Base-by-base conservation (phyloP, 805 yeast species). In the Kodamaea fukazawae region DNA sequence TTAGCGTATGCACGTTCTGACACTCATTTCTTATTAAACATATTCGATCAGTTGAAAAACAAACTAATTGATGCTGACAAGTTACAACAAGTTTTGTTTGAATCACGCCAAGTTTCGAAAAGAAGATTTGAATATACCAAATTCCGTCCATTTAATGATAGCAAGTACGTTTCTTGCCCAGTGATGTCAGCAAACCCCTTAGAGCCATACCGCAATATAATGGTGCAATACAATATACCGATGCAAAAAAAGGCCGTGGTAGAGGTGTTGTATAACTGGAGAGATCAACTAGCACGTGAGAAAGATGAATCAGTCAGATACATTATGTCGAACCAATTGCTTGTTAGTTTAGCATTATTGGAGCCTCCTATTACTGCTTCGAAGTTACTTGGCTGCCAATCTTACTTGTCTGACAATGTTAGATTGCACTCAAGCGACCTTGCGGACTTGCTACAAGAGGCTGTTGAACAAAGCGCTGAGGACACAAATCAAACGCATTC, bases 1-100 rank as follows among this genome's bases (percentile, higher is more conserved):
- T 61, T 71, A 44, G 77, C 83, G 11, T 93, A 93, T 59, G 99
- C 99, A 0, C 75, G 96, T 47, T 85, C 96, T 0, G 99, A 93
- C 61, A 93, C 99, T 0, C 99, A 93, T 61, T 93, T 89, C 53
- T 63, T 93, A 37, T 69, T 93, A 27, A 77, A 84, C 58, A 84
- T 93, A 11, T 93, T 73, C 61, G 91, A 88, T 54, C 76, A 76
- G 46, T 61, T 93, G 60, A 79, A 79, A 45, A 82, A 82, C 48
- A 70, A 72, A 52, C 66, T 91, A 11, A 53, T 84, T 2, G 63
- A 57, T 4, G 31, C 36, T 2, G 67, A 73, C 30, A 73, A 73
- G 46, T 46, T 81, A 53, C 75, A 75, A n/a, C 66, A 68, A 12
- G 96, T 87, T 1, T 65, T 91, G 13, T 71, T 71, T 43, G 84